These are phyloP conservation scores for Solanum rostratum DNA, from an alignment of 257 asterid genomes.

Conservation along the genomic window DNA sequence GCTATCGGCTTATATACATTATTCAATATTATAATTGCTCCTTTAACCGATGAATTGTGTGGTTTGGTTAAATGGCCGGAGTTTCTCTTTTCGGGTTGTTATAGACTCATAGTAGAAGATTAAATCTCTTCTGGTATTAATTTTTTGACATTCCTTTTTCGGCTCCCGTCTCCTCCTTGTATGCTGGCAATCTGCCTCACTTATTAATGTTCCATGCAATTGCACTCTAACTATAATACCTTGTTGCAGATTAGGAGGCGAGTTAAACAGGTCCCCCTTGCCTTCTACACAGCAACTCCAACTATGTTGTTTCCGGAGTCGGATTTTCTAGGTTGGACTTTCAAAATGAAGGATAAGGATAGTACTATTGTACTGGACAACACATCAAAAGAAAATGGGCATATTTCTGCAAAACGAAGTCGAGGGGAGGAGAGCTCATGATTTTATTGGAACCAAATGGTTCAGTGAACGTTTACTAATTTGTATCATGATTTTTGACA, in stretches of 20 bases:
- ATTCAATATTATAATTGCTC: not conserved
- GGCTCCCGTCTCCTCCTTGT: not conserved
- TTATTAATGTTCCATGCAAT: not conserved
- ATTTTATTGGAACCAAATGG: not conserved
- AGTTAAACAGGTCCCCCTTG: slow-evolving; percentile 83
- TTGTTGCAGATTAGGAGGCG: slow-evolving; percentile 72
- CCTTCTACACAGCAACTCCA: slow-evolving; percentile 78
- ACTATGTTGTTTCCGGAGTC: slow-evolving; percentile 48
- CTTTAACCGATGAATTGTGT: not conserved
- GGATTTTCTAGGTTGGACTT: slow-evolving; percentile 84
- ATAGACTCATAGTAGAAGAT: not conserved
- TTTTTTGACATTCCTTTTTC: not conserved
- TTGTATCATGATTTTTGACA: not conserved
- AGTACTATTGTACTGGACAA: not conserved
- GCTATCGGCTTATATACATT: not conserved
- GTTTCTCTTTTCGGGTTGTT: not conserved
- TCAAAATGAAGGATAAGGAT: slow-evolving; percentile 25
- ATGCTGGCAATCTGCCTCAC: not conserved
- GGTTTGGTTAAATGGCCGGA: not conserved
- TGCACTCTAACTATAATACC: not conserved
- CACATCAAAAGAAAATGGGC: slow-evolving; percentile 8
- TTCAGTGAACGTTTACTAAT: not conserved
- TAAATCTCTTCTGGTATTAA: not conserved
- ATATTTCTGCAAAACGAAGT: slow-evolving; percentile 31
- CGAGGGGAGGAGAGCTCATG: slow-evolving; percentile 18